Conservation (phyloP, 352 stramenopile genomes). For the Pythium folliculosum region DNA sequence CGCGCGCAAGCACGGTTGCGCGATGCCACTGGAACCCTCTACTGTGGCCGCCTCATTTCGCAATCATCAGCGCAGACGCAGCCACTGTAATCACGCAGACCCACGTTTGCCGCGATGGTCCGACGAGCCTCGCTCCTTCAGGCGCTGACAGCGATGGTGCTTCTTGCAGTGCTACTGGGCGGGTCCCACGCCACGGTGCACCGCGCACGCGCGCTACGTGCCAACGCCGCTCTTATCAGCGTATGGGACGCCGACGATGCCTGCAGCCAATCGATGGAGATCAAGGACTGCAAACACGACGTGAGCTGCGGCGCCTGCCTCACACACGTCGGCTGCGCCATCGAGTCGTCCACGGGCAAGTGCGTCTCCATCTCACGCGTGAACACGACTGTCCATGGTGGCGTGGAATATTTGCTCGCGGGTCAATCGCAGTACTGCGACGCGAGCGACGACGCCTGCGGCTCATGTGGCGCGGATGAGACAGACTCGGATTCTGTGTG, state of each 20-base stretch:
- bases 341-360: conserved; percentile 42
- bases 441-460: conserved; percentile 29
- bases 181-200: neutral
- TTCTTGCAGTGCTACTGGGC: neutral
- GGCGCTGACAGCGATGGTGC: no score
- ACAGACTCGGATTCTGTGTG: conserved; percentile 18
- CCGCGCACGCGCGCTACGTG: neutral
- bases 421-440: conserved; percentile 33
- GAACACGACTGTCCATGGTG: conserved; percentile 6
- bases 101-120: no score
- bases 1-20: no score
- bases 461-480: conserved; percentile 17
- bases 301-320: conserved; percentile 30
- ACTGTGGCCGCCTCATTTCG: no score
- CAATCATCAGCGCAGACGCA: no score
- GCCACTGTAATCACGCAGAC: no score
- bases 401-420: conserved; percentile 30
- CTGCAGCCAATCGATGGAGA: conserved; percentile 12
- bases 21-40: no score
- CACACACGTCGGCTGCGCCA: conserved; percentile 30
- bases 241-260: conserved; percentile 1
- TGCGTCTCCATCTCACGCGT: conserved; percentile 33
- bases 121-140: no score
- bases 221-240: no score
- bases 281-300: conserved; percentile 9